Base-by-base conservation (phyloP, 257 asterid genomes). In the Lycium ferocissimum region DNA sequence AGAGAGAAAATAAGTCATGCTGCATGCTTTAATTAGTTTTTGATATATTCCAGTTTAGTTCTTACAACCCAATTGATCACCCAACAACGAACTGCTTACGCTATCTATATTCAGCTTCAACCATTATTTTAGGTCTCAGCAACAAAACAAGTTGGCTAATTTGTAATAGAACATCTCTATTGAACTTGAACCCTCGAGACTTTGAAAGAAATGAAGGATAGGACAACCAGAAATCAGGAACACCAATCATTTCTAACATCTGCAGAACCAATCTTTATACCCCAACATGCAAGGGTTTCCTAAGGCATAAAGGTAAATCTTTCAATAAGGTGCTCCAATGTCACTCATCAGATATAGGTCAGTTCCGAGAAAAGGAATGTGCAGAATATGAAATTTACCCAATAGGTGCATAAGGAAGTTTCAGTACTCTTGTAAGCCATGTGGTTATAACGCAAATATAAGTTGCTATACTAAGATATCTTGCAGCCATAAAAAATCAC, bases 41-140 rank as follows among this genome's bases (percentile, higher is more conserved):
- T 72, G 80, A 72, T 72, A 49, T 57, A 72, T 72, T 20, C 38
- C n/a, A 72, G 58, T 43, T 67, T 9, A 72, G 18, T n/a, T 72
- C 38, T 72, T 72, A 45, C 37, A 47, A 45, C 43, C 15, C 57
- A 72, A 20, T 72, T 43, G 80, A 72, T 45, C 80, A 43, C 33
- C 37, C 58, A 72, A 20, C 56, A 72, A 72, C 18, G 13, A 45
- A 40, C 54, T 4, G 15, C 54, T 40, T 70, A 70, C 33, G 40
- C 35, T 1, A 15, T 70, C 54, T 35, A 6, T 70, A 18, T 70
- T 40, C 35, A 71, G 79, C 79, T 71, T 71, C 35, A 71, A 71
- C 54, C 56, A 71, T 71, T 71, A 71, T 71, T 71, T 71, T 40
- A 40, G 54, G 79, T 71, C 56, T 71, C 56, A 40, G 56, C 5